Base-by-base conservation (phyloP, 352 stramenopile genomes). In the Globisporangium cystogenes region DNA sequence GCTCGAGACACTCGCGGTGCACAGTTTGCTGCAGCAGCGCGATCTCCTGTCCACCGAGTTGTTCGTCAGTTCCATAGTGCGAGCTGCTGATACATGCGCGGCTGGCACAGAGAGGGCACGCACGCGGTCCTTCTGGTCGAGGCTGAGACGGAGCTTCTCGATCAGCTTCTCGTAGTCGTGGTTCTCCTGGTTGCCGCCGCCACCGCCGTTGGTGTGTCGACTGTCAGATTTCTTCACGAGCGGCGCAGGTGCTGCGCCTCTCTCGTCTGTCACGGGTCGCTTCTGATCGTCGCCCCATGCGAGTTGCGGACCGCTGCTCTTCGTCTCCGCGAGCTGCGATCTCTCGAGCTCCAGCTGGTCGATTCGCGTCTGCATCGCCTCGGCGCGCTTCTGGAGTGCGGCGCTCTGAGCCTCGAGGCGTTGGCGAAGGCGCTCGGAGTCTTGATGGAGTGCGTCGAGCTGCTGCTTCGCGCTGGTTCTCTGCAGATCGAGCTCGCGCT, bases 1-100 rank as follows among this genome's bases (percentile, higher is more conserved):
- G 72, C 59, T 93, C 82, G 26, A 93, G 62, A 47, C 82, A 91
- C 60, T 93, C 82, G 7, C 79, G 74, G 63, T 93, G 81, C 53
- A 93, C 82, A 1, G 82, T 93, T 36, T 88, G 78, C 48, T 91
- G 80, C 14, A 93, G 62, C 16, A 91, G 58, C 10, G 60, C 21
- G 18, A 93, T 91, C 58, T 93, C 82, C 78, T 93, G 44, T 21
- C 16, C 6, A 44, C 35, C 20, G 7, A 48, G 27, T 21, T 16
- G 18, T 23, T 3, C 40, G 26, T 45, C n/a, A 12, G 53, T 12
- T n/a, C 11, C 35, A n/a, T n/a, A n/a, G n/a, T n/a, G n/a, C n/a
- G n/a, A n/a, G n/a, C n/a, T n/a, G n/a, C n/a, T n/a, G n/a, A n/a
- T n/a, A n/a, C n/a, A n/a, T n/a, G n/a, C n/a, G n/a, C n/a, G n/a